phyloP scores from a whole-genome alignment of 2,329 filamentous ascomycete genomes.

The Xylaria sp. region DNA sequence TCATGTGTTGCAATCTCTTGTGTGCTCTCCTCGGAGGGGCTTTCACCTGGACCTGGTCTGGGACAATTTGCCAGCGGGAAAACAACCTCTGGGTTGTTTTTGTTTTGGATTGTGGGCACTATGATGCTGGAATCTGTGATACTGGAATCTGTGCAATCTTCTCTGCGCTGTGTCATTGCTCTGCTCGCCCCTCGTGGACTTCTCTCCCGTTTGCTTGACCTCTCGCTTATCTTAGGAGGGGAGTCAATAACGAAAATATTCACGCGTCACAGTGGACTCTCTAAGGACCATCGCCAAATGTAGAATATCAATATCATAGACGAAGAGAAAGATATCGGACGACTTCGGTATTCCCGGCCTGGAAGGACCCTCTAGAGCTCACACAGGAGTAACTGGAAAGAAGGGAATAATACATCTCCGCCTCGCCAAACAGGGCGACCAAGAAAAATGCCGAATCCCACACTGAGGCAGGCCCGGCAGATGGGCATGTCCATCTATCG shows the following conservation, averaged over 20 bases:
- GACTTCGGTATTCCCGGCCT: not conserved
- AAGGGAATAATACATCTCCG: not conserved
- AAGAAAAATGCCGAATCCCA: constrained; percentile 8
- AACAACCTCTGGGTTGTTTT: not conserved
- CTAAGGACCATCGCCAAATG: not conserved
- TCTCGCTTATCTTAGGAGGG: not conserved
- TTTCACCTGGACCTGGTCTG: not conserved
- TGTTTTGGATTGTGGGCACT: constrained; percentile 19
- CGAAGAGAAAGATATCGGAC: too few species aligned
- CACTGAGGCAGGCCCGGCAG: not conserved
- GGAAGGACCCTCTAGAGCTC: not conserved
- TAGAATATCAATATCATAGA: too few species aligned
- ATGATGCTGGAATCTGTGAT: constrained; percentile 23
- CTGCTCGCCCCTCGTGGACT: not conserved
- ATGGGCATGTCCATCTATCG: constrained; percentile 3
- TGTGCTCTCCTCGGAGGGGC: not conserved
- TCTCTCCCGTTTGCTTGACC: not conserved
- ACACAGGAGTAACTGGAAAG: not conserved
- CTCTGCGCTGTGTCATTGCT: not conserved
- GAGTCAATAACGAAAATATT: not conserved
- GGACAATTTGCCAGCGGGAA: not conserved
- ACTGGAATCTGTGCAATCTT: constrained; percentile 22
- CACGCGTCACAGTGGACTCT: not conserved
- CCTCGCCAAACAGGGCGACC: not conserved
- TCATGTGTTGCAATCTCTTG: not conserved